These are phyloP conservation scores for Jimgerdemannia lactiflua DNA, from an alignment of 192 early-diverging fungal genomes.

Conservation along the genomic window DNA sequence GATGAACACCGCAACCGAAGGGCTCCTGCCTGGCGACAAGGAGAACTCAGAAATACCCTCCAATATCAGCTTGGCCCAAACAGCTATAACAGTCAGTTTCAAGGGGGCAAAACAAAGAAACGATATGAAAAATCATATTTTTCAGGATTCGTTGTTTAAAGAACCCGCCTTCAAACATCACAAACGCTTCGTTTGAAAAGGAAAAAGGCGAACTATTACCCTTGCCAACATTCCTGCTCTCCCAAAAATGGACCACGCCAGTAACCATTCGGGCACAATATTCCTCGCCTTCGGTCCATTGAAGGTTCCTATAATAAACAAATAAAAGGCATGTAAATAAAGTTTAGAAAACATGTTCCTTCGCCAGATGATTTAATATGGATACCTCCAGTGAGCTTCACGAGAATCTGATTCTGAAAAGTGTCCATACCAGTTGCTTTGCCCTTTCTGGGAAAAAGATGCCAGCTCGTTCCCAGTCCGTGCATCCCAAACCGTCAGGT, in stretches of 20 bases:
- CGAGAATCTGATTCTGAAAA: background rate
- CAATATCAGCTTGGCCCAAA: slow-evolving; percentile 57
- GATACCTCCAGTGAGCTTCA: background rate
- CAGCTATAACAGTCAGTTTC: slow-evolving; percentile 4
- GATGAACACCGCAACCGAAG: slow-evolving; percentile 88
- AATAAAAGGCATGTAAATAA: too few relatives aligned
- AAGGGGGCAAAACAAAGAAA: background rate
- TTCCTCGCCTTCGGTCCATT: slow-evolving; percentile 93
- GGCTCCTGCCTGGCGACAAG: slow-evolving; percentile 81
- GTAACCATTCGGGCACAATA: slow-evolving; percentile 84
- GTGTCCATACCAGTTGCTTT: slow-evolving; percentile 56
- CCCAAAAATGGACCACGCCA: slow-evolving; percentile 88
- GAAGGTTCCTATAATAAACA: slow-evolving; percentile 62
- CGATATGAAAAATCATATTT: too few relatives aligned
- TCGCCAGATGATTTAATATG: background rate
- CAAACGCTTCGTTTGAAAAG: too few relatives aligned
- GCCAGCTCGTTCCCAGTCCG: slow-evolving; percentile 64
- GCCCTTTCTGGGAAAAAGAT: slow-evolving; percentile 80
- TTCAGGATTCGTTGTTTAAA: too few relatives aligned
- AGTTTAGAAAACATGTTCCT: background rate
- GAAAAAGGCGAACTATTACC: slow-evolving; percentile 12
- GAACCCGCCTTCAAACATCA: background rate
- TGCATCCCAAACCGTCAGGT: slow-evolving; percentile 81
- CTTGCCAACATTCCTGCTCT: slow-evolving; percentile 57
- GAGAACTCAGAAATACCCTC: slow-evolving; percentile 84